Base-by-base conservation (phyloP, 495 filamentous ascomycete species). In the Amorphotheca resinae region DNA sequence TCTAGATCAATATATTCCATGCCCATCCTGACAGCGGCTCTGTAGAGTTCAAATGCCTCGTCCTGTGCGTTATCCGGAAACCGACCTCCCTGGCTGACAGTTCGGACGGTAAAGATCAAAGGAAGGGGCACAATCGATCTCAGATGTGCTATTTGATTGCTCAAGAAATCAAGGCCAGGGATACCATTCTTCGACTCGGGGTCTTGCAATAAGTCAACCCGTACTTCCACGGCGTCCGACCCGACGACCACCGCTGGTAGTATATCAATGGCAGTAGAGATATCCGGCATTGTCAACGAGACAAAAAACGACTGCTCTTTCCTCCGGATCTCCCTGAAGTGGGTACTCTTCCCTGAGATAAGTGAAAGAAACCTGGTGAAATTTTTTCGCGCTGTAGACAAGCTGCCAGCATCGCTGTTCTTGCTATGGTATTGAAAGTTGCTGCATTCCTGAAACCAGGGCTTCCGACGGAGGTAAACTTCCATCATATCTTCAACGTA, bases 1-100 rank as follows among this genome's bases (percentile, higher is more conserved):
- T 99, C 91, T 16, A 99, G 65, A 59, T 99, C 91, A 17, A 99
- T 68, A 54, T 87, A 99, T 51, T 96, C 93, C 14, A 88, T 73
- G 0, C 84, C 88, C 49, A 86, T 74, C 12, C 87, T 75, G 44
- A 94, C 62, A 4, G 87, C 93, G 22, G 80, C 63, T 33, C 68
- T 70, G 64, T 93, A 95, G 26, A 99, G 73, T 25, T 72, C 65
- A 36, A 78, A 65, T 3, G 84, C 79, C 38, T 77, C 73, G 9
- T 79, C 72, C 25, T 76, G 71, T 20, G 77, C 79, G 38, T 76
- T 67, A 52, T 96, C 86, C 0, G 83, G 86, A 64, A 95, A 96
- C 45, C 70, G 76, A 26, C 91, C 91, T 8, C 91, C 91, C 61
- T 98, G 91, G 44, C 76, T 76, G 47, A 74, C 65, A 2, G 86